Evolutionary conservation across 371 early-diverging fungal genomes (phyloP), one percentile per base, ranked within the genome.

Genomic region (Mortierella sp.): DNA sequence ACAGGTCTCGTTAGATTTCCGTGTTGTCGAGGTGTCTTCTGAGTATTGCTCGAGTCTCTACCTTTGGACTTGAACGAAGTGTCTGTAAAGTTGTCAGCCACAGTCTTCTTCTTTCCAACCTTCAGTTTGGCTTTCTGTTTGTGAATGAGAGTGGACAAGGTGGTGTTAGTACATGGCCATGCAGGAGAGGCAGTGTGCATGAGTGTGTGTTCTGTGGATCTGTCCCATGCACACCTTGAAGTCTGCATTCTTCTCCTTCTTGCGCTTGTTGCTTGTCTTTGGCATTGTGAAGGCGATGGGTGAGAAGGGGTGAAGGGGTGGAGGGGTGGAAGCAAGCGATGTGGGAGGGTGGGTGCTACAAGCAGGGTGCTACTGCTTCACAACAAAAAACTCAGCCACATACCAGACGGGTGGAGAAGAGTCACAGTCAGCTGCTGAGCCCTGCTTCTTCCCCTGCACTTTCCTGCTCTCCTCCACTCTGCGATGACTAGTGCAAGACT

Each of bases 61-160:
- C 92, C 83, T 82, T 89, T 90, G 0, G 96, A 86, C 44, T 87
- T 90, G 79, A 95, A 94, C 12, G 94, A 90, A n/a, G 92, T 90
- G 55, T 94, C 91, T 19, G 95, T 95, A 40, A 85, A 86, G 77
- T 88, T 96, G 47, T 85, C 84, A 10, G 95, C 83, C n/a, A 86
- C 79, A 19, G 87, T 84, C 82, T 93, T 91, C 78, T 91, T 91
- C 79, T 95, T 92, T 49, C 97, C 97, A 43, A 96, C 90, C 78
- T 96, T 96, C 40, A 96, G 86, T 80, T 92, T 94, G 66, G 90
- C 88, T 92, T 96, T 96, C 91, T 92, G 81, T 51, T 22, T 7
- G 25, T n/a, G 17, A 50, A 24, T 49, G 16, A 8, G 34, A 25
- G n/a, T 41, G 34, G 19, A 16, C 17, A 34, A 7, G 7, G 10